Evolutionary conservation across 2,329 filamentous ascomycete species (phyloP), one percentile per base, ranked within the genome.

Genomic region (Colletotrichum theobromicola): DNA sequence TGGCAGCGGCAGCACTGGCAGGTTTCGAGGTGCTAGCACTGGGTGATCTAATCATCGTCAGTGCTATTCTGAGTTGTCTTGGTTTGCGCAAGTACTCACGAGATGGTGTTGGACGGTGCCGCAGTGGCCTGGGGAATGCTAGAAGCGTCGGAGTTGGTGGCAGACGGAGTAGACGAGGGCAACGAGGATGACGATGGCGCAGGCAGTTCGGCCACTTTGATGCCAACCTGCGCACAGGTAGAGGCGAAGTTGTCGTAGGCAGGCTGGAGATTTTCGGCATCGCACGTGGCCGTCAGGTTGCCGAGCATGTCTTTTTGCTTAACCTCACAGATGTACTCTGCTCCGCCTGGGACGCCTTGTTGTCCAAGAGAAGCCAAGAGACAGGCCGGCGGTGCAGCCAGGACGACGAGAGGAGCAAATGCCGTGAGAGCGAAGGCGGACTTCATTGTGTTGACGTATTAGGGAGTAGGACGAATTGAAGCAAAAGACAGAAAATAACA

Each of bases 351-450:
- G 24, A 70, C 70, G 28, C 67, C 28, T 50, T 78, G 77, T n/a
- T 71, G 28, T 35, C 42, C 66, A 13, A 78, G 60, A 24, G 72
- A 77, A 10, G 65, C 63, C 9, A 78, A 24, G 24, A 78, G 66
- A 58, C 77, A 78, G n/a, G 76, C 76, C 3, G 72, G 75, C 50
- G 77, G 74, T 3, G 24, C 35, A 57, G 70, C 74, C 26, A 78
- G 35, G n/a, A 55, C 34, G 50, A 55, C 28, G 32, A 77, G 35
- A 46, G 76, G 35, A 34, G 65, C 16, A 63, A 76, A 67, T 10
- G 70, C 58, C 4, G 67, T 30, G 58, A 77, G 60, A 68, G 75
- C 67, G 9, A 35, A 32, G 28, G 30, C 16, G 30, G 60, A 21
- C 32, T 57, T 73, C 64, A 69, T 74, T 50, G 21, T 65, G 58